Evolutionary conservation across 2,329 filamentous ascomycete genomes (phyloP), one percentile per base, ranked within the genome.

Genomic region (Apiospora arundinis): DNA sequence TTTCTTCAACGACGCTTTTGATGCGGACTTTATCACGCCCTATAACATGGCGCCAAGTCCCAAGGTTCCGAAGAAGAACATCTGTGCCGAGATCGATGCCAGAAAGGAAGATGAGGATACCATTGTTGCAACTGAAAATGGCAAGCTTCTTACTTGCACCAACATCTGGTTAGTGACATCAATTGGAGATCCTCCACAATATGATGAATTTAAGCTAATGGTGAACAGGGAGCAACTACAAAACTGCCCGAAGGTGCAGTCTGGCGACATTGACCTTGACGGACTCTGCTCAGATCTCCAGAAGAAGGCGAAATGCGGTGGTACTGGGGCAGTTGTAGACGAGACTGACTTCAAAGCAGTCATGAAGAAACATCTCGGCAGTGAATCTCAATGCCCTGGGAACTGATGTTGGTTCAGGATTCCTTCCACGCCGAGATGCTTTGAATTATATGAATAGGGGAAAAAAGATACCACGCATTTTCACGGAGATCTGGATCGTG

Each of bases 251-350:
- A 95, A 93, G 80, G 96, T 97, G 76, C 93, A 95, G 79, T 93
- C 90, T 71, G 95, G 95, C 76, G 95, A 97, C 76, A 94, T 98
- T 75, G 96, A 99, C 76, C 92, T 99, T 67, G 96, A 99, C 79
- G 91, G 92, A 45, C 88, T 99, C 32, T 99, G 96, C 84, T 93
- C 92, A 5, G 95, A 99, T 80, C 89, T 99, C 18, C 93, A 95
- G 74, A 93, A 95, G 81, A 99, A 99, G 85, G 96, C 96, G 71
- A 96, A 95, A 80, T 99, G 96, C 82, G 97, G 95, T 0, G 93
- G 97, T 76, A 92, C 88, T 23, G 95, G 96, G 21, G 94, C 97
- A 16, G 94, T 97, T 23, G 93, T 99, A 32, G 92, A 95, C 73
- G 92, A 97, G 83, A 90, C 90, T 70, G 95, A 98, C 77, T 97